Percentiles rank a stretch among this genome's conserved stretches.
Conservation (phyloP, 768 basidiomycete genomes). For the Psilocybe azurescens region DNA sequence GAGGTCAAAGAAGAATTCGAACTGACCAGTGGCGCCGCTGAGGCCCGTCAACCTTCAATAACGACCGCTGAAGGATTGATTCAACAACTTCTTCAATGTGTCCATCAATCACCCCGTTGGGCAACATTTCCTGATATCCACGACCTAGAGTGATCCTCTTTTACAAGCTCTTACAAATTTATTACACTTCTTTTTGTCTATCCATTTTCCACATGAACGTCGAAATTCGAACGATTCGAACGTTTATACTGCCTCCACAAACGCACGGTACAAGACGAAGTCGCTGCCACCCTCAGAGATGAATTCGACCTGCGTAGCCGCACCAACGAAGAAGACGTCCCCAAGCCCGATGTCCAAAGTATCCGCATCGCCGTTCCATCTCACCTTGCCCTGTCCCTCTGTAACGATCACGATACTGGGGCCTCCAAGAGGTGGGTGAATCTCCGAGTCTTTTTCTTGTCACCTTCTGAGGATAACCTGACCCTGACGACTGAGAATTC, state of each 20-base stretch:
- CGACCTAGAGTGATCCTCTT: too few species aligned
- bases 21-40: not conserved
- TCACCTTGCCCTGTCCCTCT: slow-evolving; percentile 62
- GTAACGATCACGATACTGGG: slow-evolving; percentile 88
- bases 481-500: slow-evolving; percentile 90
- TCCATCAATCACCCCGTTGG: too few species aligned
- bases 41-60: too few species aligned
- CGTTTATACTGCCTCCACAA: slow-evolving; percentile 45
- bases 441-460: slow-evolving; percentile 41
- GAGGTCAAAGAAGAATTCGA: slow-evolving; percentile 35
- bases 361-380: slow-evolving; percentile 46
- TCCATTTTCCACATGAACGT: too few species aligned
- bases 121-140: too few species aligned
- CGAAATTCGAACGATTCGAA: not conserved
- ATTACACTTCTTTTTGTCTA: not conserved
- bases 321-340: slow-evolving; percentile 84
- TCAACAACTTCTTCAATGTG: too few species aligned
- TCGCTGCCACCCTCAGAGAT: slow-evolving; percentile 35
- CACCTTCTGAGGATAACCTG: slow-evolving; percentile 44
- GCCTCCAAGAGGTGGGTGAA: slow-evolving; percentile 70
- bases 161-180: too few species aligned
- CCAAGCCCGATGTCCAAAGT: slow-evolving; percentile 58
- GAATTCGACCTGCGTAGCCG: slow-evolving; percentile 63
- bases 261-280: slow-evolving; percentile 72
- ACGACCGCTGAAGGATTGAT: too few species aligned